These are phyloP conservation scores for Penicillium crustosum DNA, from an alignment of 2,329 filamentous ascomycete genomes.

Conservation along the genomic window DNA sequence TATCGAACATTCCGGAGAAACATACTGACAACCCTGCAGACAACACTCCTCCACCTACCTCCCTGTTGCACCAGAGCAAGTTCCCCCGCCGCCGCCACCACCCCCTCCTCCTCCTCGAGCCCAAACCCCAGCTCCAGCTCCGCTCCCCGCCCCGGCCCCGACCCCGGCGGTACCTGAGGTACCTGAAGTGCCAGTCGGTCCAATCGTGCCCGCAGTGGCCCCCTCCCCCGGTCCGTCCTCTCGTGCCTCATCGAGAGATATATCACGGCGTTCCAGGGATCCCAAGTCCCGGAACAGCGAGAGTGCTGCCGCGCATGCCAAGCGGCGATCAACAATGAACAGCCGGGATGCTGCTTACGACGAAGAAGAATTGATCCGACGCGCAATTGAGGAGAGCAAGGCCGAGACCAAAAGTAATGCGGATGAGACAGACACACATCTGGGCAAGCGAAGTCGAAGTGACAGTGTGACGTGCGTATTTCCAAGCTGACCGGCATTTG, in stretches of 20 bases:
- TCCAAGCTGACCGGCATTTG: constrained; percentile 19
- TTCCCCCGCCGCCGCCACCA: not conserved
- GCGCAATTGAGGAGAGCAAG: constrained; percentile 94
- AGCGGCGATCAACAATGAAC: constrained; percentile 94
- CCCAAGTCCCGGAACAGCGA: constrained; percentile 52
- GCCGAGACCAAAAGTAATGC: constrained; percentile 63
- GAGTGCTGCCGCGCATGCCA: constrained; percentile 60
- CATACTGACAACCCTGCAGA: constrained; percentile 46
- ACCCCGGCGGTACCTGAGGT: not conserved
- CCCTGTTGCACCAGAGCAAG: constrained; percentile 50
- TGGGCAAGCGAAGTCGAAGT: constrained; percentile 80
- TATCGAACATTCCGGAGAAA: not conserved
- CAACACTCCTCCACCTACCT: constrained; percentile 64
- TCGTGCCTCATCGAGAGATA: constrained; percentile 44
- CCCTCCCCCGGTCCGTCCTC: constrained; percentile 42
- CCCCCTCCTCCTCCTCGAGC: not conserved
- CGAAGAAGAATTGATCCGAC: constrained; percentile 83
- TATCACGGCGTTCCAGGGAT: constrained; percentile 41
- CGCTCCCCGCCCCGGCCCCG: not conserved
- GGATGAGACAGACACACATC: constrained; percentile 59
- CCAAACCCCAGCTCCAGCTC: not conserved
- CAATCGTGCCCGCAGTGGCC: not conserved
- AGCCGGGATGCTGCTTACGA: constrained; percentile 93
- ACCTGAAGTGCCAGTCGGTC: not conserved
- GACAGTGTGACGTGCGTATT: constrained; percentile 87